Conservation (phyloP, 2,329 filamentous ascomycete genomes). For the Nigrospora oryzae region DNA sequence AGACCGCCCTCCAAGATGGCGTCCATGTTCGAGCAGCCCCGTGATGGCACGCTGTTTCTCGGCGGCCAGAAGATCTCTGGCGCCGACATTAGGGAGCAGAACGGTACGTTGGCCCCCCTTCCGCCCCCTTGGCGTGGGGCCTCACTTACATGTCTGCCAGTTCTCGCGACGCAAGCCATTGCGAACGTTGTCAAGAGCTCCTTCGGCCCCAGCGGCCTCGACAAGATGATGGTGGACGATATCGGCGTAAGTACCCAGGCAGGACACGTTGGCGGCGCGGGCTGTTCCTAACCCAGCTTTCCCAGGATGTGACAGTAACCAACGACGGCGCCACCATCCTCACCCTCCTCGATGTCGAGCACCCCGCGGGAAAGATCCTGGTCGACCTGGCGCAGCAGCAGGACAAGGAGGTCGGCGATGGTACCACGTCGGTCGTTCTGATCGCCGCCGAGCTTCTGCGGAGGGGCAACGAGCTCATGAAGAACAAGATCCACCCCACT, state of each 20-base stretch:
- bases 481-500: constrained; percentile 98
- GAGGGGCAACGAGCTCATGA: constrained; percentile 95
- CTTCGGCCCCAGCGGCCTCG: constrained; percentile 90
- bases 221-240: constrained; percentile 99
- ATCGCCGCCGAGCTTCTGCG: constrained; percentile 93
- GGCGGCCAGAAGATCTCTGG: constrained; percentile 97
- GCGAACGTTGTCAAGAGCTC: constrained; percentile 99
- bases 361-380: constrained; percentile 95
- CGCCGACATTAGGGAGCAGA: constrained; percentile 93
- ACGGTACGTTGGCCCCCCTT: constrained; percentile 48
- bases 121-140: background rate
- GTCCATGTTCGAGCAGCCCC: constrained; percentile 90
- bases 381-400: constrained; percentile 97
- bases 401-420: constrained; percentile 97
- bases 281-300: background rate
- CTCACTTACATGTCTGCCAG: constrained; percentile 33
- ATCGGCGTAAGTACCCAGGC: constrained; percentile 63
- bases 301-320: constrained; percentile 90
- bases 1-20: constrained; percentile 52
- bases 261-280: background rate
- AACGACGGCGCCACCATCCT: constrained; percentile 98
- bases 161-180: constrained; percentile 91
- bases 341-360: constrained; percentile 89
- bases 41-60: constrained; percentile 93
- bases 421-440: constrained; percentile 94